phyloP scores from a whole-genome alignment of 768 basidiomycete genomes.

The Tylopilus balloui region DNA sequence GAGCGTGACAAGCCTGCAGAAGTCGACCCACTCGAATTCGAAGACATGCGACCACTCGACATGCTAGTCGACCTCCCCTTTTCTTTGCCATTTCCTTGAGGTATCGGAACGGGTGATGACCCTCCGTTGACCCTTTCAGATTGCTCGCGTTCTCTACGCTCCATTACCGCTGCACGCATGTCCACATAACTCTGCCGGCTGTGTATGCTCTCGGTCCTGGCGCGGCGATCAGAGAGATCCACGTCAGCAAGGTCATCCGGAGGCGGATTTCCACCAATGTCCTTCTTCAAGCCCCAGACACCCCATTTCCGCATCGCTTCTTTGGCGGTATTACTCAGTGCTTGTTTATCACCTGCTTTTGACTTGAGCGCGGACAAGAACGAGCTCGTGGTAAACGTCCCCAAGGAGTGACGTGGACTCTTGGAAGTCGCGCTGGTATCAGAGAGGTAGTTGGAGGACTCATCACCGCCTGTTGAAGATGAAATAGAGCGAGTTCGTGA shows the following conservation, averaged over 20 bases:
- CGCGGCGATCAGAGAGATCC: conserved; percentile 35
- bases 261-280: conserved; percentile 30
- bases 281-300: conserved; percentile 69
- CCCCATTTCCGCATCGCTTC: conserved; percentile 94
- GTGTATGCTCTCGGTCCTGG: conserved; percentile 35
- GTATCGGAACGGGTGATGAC: conserved; percentile 35
- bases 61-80: conserved; percentile 25
- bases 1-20: conserved; percentile 34
- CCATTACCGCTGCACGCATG: conserved; percentile 70
- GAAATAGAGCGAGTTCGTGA: conserved; percentile 36
- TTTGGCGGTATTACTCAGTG: conserved; percentile 76
- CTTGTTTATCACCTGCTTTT: conserved; percentile 78
- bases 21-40: conserved; percentile 25
- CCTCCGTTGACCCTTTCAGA: conserved; percentile 13
- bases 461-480: conserved; percentile 29
- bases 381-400: conserved; percentile 35
- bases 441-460: conserved; percentile 29
- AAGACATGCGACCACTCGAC: conserved; percentile 24
- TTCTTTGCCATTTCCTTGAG: conserved; percentile 21
- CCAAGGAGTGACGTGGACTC: conserved; percentile 43
- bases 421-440: conserved; percentile 29
- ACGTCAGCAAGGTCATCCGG: conserved; percentile 43
- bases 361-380: conserved; percentile 80
- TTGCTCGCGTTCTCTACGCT: conserved; percentile 50
- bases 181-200: conserved; percentile 66